Evolutionary conservation across 345 rosid species (phyloP).

Genomic region (Rhodamnia rubescens): DNA sequence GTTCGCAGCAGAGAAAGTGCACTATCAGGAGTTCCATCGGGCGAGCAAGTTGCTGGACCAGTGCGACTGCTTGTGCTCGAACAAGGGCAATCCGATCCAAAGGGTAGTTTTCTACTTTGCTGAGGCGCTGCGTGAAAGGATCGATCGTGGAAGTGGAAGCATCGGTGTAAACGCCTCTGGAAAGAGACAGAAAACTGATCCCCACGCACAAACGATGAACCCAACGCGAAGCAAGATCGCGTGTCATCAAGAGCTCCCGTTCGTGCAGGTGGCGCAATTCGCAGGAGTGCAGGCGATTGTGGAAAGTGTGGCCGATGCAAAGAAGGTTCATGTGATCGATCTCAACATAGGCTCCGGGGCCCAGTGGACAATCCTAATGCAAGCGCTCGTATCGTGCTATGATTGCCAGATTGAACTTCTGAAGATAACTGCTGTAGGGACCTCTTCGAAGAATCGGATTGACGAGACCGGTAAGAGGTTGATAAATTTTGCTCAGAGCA

Average conservation of each 20-base stretch:
- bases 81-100: conserved; percentile 29
- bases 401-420: conserved; percentile 23
- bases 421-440: conserved; percentile 33
- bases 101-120: conserved; percentile 30
- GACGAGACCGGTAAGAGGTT: conserved; percentile 32
- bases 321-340: conserved; percentile 32
- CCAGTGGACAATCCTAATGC: conserved; percentile 38
- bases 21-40: conserved; percentile 20
- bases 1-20: conserved; percentile 31
- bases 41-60: conserved; percentile 29
- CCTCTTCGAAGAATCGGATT: background rate
- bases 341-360: conserved; percentile 18
- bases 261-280: conserved; percentile 18
- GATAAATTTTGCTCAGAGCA: conserved; percentile 17
- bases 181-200: background rate
- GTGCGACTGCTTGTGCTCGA: conserved; percentile 15
- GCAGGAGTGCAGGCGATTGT: conserved; percentile 33
- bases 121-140: conserved; percentile 31
- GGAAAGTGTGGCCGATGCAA: conserved; percentile 27
- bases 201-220: conserved; percentile 5
- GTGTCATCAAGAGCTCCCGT: conserved; percentile 19
- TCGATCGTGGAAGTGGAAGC: conserved; percentile 27
- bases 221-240: conserved; percentile 5
- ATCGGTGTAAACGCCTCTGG: background rate
- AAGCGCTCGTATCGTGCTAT: conserved; percentile 26